Base-by-base conservation (phyloP, 169 alveolate species). In the Ichthyophthirius multifiliis region DNA sequence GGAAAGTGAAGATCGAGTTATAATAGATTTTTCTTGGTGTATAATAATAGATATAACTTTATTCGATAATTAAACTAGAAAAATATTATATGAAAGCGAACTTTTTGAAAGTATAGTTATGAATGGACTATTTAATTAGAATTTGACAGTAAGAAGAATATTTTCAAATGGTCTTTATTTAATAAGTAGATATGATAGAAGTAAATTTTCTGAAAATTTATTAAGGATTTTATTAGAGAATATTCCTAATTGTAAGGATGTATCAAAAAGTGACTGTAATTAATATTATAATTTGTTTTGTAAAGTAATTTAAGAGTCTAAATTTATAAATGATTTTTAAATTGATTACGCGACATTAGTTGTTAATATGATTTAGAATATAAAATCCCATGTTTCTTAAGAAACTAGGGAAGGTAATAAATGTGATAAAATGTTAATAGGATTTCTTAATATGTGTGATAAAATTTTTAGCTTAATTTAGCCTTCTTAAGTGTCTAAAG, bases 401-500 rank as follows among this genome's bases (percentile, higher is more conserved):
- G 96, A 92, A 76, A 64, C 71, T 13, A 75, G 92, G 48, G 48
- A 41, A 13, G 71, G 76, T 15, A 43, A 71, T 20, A 2, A 47
- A 27, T 74, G 83, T 31, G 96, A 92, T 74, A 90, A 86, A 74
- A 83, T 87, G 34, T 73, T 89, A 16, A 77, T 84, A 4, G 94
- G 96, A 0, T 76, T 82, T 27, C 39, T 92, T 30, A 81, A 73
- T 43, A 27, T 89, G 37, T 48, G 83, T 16, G 89, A 85, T 18
- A 85, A 71, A 27, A 41, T 89, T 2, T 46, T 89, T 0, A 55
- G 31, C n/a, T n/a, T n/a, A 55, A 55, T 55, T 20, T n/a, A 55
- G 31, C 71, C 71, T 27, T 18, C 31, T 23, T 23, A 27, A 15
- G 71, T 34, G 13, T 15, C 23, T 16, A 55, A 27, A 10, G 23